Evolutionary conservation across 345 rosid species (phyloP).

Genomic region (Gynandropsis gynandra): DNA sequence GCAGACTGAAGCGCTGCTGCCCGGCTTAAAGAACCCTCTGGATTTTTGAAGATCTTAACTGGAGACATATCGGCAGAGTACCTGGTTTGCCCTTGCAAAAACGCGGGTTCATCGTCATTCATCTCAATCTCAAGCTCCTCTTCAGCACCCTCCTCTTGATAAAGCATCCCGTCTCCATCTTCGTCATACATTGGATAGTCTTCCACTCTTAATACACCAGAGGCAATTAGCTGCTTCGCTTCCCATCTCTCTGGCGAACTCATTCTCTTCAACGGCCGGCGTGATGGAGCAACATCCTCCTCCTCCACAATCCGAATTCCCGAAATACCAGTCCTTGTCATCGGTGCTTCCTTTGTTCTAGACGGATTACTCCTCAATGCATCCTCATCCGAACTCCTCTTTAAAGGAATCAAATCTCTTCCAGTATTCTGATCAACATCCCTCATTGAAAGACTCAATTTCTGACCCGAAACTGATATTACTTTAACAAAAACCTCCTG

Average conservation of each 20-base stretch:
- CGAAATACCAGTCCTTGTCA: conserved; percentile 57
- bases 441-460: conserved; percentile 65
- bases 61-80: conserved; percentile 74
- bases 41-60: conserved; percentile 86
- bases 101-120: conserved; percentile 85
- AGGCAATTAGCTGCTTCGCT: conserved; percentile 82
- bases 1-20: conserved; percentile 96
- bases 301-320: conserved; percentile 69
- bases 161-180: conserved; percentile 69
- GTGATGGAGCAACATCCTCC: conserved; percentile 38
- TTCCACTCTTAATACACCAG: conserved; percentile 53
- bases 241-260: conserved; percentile 88
- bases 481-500: conserved; percentile 79
- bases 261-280: conserved; percentile 79
- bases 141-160: conserved; percentile 82
- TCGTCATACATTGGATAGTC: conserved; percentile 82
- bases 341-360: conserved; percentile 48
- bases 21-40: conserved; percentile 85
- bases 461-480: conserved; percentile 53
- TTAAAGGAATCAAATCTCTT: conserved; percentile 69
- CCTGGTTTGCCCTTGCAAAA: conserved; percentile 73
- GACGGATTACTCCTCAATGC: conserved; percentile 44
- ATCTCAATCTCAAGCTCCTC: conserved; percentile 91
- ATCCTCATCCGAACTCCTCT: conserved; percentile 49
- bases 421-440: conserved; percentile 85